These are phyloP conservation scores for Setaria viridis DNA, from an alignment of 202 grass and related monocot genomes.

Conservation along the genomic window DNA sequence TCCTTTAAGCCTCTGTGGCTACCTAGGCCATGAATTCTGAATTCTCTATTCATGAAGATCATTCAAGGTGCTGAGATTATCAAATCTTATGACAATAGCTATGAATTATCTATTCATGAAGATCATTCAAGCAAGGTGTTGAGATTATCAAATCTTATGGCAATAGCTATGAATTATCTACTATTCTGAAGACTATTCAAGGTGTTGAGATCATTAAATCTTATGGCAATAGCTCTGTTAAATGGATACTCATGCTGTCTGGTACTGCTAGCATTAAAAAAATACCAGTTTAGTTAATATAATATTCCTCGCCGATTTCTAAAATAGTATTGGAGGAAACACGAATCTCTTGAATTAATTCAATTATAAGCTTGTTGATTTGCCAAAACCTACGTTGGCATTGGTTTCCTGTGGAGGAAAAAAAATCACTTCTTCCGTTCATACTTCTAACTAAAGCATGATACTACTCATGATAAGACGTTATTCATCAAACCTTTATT, in stretches of 20 bases:
- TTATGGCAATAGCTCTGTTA: neutral
- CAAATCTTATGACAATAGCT: neutral
- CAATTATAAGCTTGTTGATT: neutral
- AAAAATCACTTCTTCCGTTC: neutral
- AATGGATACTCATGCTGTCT: neutral
- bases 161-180: constrained; percentile 18
- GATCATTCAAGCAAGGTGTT: constrained; percentile 33
- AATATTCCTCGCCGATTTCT: neutral
- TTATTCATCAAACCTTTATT: neutral
- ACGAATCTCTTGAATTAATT: neutral
- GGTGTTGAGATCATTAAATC: neutral
- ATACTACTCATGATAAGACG: neutral
- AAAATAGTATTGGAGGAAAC: neutral
- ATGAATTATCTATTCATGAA: constrained; percentile 32
- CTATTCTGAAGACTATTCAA: constrained; percentile 33
- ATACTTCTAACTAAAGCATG: neutral
- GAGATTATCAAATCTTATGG: neutral
- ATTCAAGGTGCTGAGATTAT: constrained; percentile 29
- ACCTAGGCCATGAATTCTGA: constrained; percentile 29
- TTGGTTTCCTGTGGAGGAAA: neutral
- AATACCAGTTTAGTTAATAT: neutral
- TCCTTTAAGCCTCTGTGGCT: constrained; percentile 18
- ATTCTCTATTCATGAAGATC: constrained; percentile 31
- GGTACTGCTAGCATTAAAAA: neutral
- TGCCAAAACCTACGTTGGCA: neutral